Base-by-base conservation (phyloP, 768 basidiomycete genomes). In the Kwoniella shandongensis region DNA sequence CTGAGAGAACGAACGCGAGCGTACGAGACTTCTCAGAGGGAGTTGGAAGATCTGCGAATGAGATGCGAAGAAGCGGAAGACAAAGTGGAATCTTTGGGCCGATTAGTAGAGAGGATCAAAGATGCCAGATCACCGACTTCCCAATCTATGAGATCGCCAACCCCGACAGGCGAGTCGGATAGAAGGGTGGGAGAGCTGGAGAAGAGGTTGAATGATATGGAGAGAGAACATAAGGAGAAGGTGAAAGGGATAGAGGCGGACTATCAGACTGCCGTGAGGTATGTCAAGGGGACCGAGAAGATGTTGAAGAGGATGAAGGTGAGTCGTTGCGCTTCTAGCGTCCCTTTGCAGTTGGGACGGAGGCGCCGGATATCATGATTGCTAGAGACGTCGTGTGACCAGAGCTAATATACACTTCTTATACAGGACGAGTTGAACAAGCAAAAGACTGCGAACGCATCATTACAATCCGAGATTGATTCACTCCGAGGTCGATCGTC, bases 271-370 rank as follows among this genome's bases (percentile, higher is more conserved):
- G 94, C 96, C 13, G 93, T 98, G 53, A 88, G 91, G 73, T 97
- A 96, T 78, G 92, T 97, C 67, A 98, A 97, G 82, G 91, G 91
- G 42, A 97, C 93, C 1, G 96, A 98, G 78, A 96, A 93, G 79
- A 91, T 98, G 85, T 88, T 97, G 81, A 85, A 91, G 65, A 85
- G 88, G 66, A 90, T 97, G 87, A 89, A 91, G 77, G 94, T 69
- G 45, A 48, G 64, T 57, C 23, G n/a, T 20, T 30, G 32, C 29
- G 17, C 10, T 18, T 17, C 44, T 42, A 30, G 25, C 25, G 36
- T 12, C 23, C 35, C 18, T 5, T 48, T 41, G 36, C 15, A 36
- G 22, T 10, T 6, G 13, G 6, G 32, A 32, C 7, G 6, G 32
- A 32, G 13, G 32, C 32, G 32, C 32, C 13, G 32, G 7, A 6